phyloP scores from a whole-genome alignment of 1,284 basidiomycete genomes.

The Malassezia japonica region DNA sequence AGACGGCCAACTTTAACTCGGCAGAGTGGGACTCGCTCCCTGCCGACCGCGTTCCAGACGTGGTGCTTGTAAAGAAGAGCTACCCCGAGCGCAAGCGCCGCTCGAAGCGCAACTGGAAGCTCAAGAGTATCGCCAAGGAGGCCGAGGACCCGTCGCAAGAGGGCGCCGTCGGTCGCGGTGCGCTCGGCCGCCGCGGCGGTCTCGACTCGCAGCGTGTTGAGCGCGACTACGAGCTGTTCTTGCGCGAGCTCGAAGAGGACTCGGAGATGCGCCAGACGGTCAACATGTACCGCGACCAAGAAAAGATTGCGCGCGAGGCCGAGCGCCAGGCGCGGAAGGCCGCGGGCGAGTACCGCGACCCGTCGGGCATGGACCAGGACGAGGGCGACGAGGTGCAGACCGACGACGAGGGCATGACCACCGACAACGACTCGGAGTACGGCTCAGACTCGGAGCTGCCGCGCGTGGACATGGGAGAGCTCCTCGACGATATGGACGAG shows the following conservation, averaged over 20 bases:
- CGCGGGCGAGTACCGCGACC: slow-evolving; percentile 46
- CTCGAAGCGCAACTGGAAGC: slow-evolving; percentile 72
- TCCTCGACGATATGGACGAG: slow-evolving; percentile 79
- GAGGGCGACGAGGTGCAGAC: slow-evolving; percentile 31
- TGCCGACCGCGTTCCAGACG: slow-evolving; percentile 66
- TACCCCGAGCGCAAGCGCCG: slow-evolving; percentile 93
- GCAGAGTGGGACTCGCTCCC: slow-evolving; percentile 67
- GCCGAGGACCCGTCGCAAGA: slow-evolving; percentile 54
- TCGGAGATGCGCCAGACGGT: slow-evolving; percentile 79
- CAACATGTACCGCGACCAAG: slow-evolving; percentile 69
- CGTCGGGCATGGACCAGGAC: slow-evolving; percentile 53
- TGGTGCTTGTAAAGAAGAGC: slow-evolving; percentile 87
- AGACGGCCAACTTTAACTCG: slow-evolving; percentile 84
- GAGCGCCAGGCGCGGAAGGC: slow-evolving; percentile 48
- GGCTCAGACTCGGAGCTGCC: slow-evolving; percentile 62
- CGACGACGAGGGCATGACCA: slow-evolving; percentile 40
- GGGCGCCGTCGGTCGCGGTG: slow-evolving; percentile 58
- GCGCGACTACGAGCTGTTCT: slow-evolving; percentile 90
- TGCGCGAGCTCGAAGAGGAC: slow-evolving; percentile 92
- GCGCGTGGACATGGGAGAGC: slow-evolving; percentile 62
- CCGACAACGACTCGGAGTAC: slow-evolving; percentile 56
- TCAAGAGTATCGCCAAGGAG: slow-evolving; percentile 89
- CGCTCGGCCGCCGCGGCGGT: slow-evolving; percentile 79
- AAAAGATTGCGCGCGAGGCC: slow-evolving; percentile 24
- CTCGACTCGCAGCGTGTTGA: slow-evolving; percentile 87